Evolutionary conservation across 192 early-diverging fungal genomes (phyloP).

Genomic region (Haplosporangium gracile): DNA sequence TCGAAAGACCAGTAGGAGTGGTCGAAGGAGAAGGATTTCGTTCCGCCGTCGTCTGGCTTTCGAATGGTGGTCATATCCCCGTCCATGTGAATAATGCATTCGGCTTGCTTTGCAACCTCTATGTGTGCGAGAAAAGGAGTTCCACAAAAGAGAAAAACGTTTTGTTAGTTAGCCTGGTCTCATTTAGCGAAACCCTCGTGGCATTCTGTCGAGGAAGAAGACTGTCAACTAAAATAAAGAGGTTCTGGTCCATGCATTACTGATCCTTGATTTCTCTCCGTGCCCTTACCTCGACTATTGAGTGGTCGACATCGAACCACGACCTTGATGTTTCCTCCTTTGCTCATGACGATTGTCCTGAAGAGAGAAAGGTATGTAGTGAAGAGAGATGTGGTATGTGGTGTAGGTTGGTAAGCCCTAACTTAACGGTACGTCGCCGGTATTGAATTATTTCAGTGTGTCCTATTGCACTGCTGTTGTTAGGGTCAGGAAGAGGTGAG

Average conservation of each 20-base stretch:
- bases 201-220: background rate
- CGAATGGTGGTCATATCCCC: conserved; percentile 78
- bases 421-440: background rate
- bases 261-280: background rate
- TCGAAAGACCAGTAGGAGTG: conserved; percentile 91
- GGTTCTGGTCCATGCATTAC: conserved; percentile 14
- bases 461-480: background rate
- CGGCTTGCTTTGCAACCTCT: conserved; percentile 74
- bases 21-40: conserved; percentile 87
- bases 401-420: background rate
- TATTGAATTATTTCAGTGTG: background rate
- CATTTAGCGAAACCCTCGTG: background rate
- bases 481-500: background rate
- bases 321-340: conserved; percentile 75
- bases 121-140: background rate
- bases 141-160: background rate
- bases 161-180: background rate
- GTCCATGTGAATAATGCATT: conserved; percentile 78
- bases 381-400: background rate
- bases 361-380: background rate
- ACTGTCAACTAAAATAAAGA: background rate
- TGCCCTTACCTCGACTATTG: conserved; percentile 74
- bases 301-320: conserved; percentile 86
- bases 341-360: conserved; percentile 20
- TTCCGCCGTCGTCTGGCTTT: conserved; percentile 62